Evolutionary conservation across 2,329 filamentous ascomycete genomes (phyloP).

Genomic region (Phyllosticta citribraziliensis): DNA sequence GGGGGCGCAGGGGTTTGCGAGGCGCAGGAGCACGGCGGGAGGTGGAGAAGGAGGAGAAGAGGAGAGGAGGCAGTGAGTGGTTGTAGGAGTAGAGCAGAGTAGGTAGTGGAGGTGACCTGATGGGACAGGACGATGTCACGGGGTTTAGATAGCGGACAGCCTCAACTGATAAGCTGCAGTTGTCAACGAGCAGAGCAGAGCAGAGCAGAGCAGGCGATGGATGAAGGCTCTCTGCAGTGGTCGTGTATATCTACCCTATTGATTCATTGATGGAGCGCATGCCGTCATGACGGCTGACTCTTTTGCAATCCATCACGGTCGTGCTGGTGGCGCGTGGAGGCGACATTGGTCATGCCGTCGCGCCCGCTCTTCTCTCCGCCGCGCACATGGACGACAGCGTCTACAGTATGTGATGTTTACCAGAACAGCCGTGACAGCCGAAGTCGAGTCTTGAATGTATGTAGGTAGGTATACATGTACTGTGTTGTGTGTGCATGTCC

Average conservation of each 20-base stretch:
- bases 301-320: not conserved
- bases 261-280: not conserved
- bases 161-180: not conserved
- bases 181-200: not conserved
- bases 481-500: too few relatives aligned
- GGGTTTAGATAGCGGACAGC: not conserved
- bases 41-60: not conserved
- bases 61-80: not conserved
- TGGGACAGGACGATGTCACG: not conserved
- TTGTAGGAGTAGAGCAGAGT: constrained; percentile 2
- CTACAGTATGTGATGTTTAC: too few relatives aligned
- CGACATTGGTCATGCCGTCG: constrained; percentile 9
- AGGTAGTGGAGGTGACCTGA: not conserved
- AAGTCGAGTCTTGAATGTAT: not conserved
- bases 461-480: not conserved
- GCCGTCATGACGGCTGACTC: constrained; percentile 2
- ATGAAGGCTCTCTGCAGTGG: too few relatives aligned
- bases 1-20: not conserved
- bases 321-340: constrained; percentile 5
- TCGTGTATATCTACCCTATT: not conserved
- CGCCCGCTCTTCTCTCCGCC: not conserved
- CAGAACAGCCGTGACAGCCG: too few relatives aligned
- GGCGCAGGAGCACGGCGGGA: not conserved
- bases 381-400: not conserved
- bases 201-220: not conserved